These are phyloP conservation scores for Amylostereum areolatum DNA, from an alignment of 1,284 basidiomycete species.

Conservation along the genomic window DNA sequence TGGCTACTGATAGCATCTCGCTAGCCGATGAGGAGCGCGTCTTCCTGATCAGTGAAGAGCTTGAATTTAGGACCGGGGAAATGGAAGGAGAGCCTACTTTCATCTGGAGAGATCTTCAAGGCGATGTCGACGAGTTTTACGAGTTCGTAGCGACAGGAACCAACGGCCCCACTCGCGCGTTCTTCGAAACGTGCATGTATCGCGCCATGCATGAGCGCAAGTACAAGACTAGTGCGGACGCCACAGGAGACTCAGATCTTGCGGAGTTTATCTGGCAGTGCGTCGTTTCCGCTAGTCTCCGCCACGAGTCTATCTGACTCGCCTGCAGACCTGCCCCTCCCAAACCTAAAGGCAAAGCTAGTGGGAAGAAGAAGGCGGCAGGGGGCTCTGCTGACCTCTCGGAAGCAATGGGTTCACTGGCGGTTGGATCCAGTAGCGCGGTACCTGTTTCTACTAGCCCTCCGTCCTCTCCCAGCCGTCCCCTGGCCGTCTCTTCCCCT, in stretches of 20 bases:
- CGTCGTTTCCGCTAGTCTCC: conserved; percentile 22
- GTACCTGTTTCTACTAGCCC: conserved; percentile 3
- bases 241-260: conserved; percentile 60
- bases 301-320: background rate
- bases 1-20: background rate
- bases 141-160: conserved; percentile 79
- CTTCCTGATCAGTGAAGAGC: conserved; percentile 86
- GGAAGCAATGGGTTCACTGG: conserved; percentile 5
- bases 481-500: conserved; percentile 16
- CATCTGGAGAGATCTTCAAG: conserved; percentile 86
- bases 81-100: conserved; percentile 81
- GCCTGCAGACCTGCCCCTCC: conserved; percentile 29
- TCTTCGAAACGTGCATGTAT: conserved; percentile 92
- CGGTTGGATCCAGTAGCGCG: conserved; percentile 9
- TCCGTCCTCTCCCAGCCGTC: conserved; percentile 10
- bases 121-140: conserved; percentile 75
- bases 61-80: conserved; percentile 75
- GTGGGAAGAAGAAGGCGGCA: conserved; percentile 15
- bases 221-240: conserved; percentile 68
- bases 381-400: conserved; percentile 10
- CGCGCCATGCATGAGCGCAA: conserved; percentile 94
- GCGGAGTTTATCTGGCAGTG: conserved; percentile 77
- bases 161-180: conserved; percentile 77
- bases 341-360: conserved; percentile 21
- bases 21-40: conserved; percentile 87